phyloP scores from a whole-genome alignment of 2,329 filamentous ascomycete species.

The Cercospora citrullina region DNA sequence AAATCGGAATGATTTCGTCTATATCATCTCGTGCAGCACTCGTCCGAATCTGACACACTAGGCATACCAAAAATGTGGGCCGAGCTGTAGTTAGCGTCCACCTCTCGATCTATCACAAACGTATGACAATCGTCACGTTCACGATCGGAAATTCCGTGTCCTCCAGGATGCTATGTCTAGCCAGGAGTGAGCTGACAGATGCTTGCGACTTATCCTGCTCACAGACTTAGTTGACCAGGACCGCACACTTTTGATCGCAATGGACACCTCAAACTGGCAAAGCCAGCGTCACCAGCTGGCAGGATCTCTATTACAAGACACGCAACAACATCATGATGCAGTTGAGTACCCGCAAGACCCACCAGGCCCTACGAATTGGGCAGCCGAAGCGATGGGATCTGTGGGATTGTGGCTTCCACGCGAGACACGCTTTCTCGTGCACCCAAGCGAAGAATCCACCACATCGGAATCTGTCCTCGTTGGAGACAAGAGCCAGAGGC shows the following conservation, averaged over 20 bases:
- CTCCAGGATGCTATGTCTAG: not conserved
- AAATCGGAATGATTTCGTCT: not conserved
- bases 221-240: not conserved
- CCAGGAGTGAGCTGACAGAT: not conserved
- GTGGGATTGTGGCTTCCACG: constrained; percentile 2
- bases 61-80: not conserved
- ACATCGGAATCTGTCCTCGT: not conserved
- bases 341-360: not conserved
- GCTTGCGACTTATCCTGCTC: not conserved
- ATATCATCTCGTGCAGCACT: not conserved
- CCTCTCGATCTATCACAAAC: not conserved
- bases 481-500: not conserved
- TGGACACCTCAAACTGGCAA: not conserved
- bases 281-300: not conserved
- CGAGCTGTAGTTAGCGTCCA: not conserved
- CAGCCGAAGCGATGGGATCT: not conserved
- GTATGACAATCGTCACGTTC: not conserved
- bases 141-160: not conserved
- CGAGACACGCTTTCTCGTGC: constrained; percentile 2
- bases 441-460: not conserved
- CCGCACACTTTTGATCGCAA: not conserved
- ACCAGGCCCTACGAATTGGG: not conserved
- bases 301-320: not conserved
- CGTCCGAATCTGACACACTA: not conserved
- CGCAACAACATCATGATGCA: not conserved